Percentiles rank a stretch among this genome's conserved stretches.
phyloP scores from a whole-genome alignment of 805 yeast genomes.

The Kodamaea jinghongensis region DNA sequence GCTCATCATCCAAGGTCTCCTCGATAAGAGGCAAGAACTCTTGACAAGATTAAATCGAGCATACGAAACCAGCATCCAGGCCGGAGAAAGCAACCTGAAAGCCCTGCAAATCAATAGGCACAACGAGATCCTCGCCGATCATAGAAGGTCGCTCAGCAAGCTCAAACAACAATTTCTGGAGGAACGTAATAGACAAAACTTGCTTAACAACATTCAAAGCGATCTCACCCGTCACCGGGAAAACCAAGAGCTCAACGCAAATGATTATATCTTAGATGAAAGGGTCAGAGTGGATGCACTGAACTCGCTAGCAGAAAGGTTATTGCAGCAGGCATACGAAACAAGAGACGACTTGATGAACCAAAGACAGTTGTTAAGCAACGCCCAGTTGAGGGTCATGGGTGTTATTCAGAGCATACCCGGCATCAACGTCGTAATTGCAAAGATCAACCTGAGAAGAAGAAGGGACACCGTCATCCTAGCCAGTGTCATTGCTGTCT shows the following conservation, averaged over 20 bases:
- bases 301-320: conserved; percentile 71
- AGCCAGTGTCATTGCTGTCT: conserved; percentile 66
- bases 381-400: conserved; percentile 62
- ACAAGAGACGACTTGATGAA: conserved; percentile 80
- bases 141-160: conserved; percentile 58
- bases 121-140: conserved; percentile 70
- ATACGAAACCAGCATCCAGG: conserved; percentile 43
- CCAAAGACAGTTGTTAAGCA: conserved; percentile 64
- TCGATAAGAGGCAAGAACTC: conserved; percentile 47
- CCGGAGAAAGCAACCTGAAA: conserved; percentile 54
- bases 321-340: conserved; percentile 81
- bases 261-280: conserved; percentile 78
- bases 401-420: conserved; percentile 70
- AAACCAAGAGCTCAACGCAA: conserved; percentile 38
- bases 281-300: conserved; percentile 68
- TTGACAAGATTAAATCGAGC: conserved; percentile 51
- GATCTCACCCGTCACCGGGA: conserved; percentile 68
- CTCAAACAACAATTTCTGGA: conserved; percentile 59
- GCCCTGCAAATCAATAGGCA: conserved; percentile 81
- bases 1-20: conserved; percentile 21
- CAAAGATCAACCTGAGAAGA: conserved; percentile 83
- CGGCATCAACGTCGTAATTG: conserved; percentile 71
- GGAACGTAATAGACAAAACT: conserved; percentile 72
- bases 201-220: conserved; percentile 70
- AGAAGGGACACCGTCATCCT: conserved; percentile 85